Conservation (phyloP, 768 basidiomycete species). For the Boletus insuetus region DNA sequence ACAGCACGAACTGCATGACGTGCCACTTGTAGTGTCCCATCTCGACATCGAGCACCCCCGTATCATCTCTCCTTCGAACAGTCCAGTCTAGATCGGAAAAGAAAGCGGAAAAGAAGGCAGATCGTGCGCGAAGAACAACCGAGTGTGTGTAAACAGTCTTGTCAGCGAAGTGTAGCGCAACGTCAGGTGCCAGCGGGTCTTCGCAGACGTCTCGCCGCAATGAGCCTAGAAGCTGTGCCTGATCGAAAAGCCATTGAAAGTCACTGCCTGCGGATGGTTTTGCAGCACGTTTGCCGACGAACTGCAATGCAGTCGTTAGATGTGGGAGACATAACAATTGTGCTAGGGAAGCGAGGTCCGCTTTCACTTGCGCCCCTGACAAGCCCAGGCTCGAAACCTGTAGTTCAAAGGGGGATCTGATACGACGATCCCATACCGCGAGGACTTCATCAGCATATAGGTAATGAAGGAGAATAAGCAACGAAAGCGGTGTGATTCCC, state of each 20-base stretch:
- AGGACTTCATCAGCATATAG: slow-evolving; percentile 86
- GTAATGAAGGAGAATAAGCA: slow-evolving; percentile 77
- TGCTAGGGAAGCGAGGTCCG: slow-evolving; percentile 61
- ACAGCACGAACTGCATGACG: slow-evolving; percentile 71
- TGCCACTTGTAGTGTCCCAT: slow-evolving; percentile 72
- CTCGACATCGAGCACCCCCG: slow-evolving; percentile 60
- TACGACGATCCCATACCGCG: slow-evolving; percentile 80
- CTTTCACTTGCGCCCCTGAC: slow-evolving; percentile 49
- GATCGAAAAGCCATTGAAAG: slow-evolving; percentile 48
- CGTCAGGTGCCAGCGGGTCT: slow-evolving; percentile 55
- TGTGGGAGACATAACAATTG: slow-evolving; percentile 54
- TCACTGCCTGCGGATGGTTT: slow-evolving; percentile 47
- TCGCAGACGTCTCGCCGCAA: slow-evolving; percentile 3
- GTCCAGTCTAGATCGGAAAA: slow-evolving; percentile 87
- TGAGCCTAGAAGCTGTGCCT: slow-evolving; percentile 9
- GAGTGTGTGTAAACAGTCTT: slow-evolving; percentile 67
- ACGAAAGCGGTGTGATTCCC: slow-evolving; percentile 60
- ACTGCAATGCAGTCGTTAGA: slow-evolving; percentile 54
- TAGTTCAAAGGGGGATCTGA: slow-evolving; percentile 43
- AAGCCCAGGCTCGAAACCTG: slow-evolving; percentile 41
- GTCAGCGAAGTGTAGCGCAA: slow-evolving; percentile 70
- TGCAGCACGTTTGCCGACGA: slow-evolving; percentile 56
- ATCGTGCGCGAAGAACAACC: slow-evolving; percentile 74
- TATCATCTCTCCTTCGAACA: slow-evolving; percentile 47
- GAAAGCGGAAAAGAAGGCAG: slow-evolving; percentile 79